phyloP scores from a whole-genome alignment of 768 basidiomycete species.

The Lactarius sanguifluus region DNA sequence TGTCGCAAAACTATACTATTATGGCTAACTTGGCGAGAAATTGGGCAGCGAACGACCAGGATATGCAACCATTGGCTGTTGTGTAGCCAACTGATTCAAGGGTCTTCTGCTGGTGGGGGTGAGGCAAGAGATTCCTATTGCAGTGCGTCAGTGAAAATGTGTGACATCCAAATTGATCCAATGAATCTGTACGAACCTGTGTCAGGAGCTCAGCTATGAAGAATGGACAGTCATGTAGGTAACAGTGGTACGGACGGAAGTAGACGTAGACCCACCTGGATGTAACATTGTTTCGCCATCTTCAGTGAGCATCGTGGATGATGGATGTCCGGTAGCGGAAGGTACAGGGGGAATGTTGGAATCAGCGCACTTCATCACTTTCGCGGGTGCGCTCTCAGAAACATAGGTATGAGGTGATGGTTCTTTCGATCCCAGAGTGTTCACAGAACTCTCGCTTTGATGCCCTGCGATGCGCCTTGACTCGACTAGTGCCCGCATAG shows the following conservation, averaged over 20 bases:
- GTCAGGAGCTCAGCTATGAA: conserved; percentile 58
- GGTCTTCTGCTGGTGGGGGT: conserved; percentile 55
- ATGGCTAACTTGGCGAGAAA: not conserved
- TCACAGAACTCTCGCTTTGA: not conserved
- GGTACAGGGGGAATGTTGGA: conserved; percentile 30
- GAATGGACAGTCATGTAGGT: conserved; percentile 21
- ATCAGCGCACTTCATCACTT: conserved; percentile 2
- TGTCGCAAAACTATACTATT: not conserved
- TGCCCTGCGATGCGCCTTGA: conserved; percentile 35
- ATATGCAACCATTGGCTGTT: not conserved
- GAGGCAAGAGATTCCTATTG: conserved; percentile 63
- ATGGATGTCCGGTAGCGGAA: conserved; percentile 49
- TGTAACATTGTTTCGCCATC: conserved; percentile 68
- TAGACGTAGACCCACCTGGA: conserved; percentile 50
- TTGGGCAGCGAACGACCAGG: not conserved
- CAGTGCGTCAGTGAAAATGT: conserved; percentile 28
- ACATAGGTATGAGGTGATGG: conserved; percentile 10
- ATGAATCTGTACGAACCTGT: conserved; percentile 45
- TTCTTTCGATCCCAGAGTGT: conserved; percentile 9
- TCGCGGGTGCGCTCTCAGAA: conserved; percentile 3
- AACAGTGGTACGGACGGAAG: not conserved
- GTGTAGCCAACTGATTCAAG: not conserved
- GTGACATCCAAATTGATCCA: too few relatives aligned
- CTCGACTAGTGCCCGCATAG: conserved; percentile 39
- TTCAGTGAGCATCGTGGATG: conserved; percentile 50